Evolutionary conservation across 2,329 filamentous ascomycete genomes (phyloP).

Genomic region (Coccinonectria pachysandricola): DNA sequence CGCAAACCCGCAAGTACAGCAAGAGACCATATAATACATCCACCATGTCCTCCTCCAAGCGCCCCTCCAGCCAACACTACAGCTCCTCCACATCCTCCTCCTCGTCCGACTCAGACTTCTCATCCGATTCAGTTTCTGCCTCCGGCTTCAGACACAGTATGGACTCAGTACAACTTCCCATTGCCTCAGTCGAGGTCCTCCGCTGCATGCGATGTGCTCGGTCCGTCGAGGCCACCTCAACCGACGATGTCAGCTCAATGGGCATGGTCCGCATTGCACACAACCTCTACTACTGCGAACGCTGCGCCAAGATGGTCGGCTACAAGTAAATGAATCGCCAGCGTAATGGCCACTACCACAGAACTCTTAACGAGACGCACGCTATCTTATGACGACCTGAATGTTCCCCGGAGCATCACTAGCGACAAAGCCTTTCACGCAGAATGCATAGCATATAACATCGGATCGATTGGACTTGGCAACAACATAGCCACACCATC

Average conservation of each 20-base stretch:
- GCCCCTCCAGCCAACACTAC: conserved; percentile 12
- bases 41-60: conserved; percentile 9
- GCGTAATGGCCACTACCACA: too few relatives aligned
- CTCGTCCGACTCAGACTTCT: conserved; percentile 12
- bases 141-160: conserved; percentile 33
- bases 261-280: conserved; percentile 57
- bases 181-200: conserved; percentile 47
- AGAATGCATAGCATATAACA: too few relatives aligned
- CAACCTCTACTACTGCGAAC: conserved; percentile 56
- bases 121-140: conserved; percentile 24
- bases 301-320: conserved; percentile 53
- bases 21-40: conserved; percentile 12
- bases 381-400: too few relatives aligned
- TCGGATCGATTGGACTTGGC: too few relatives aligned
- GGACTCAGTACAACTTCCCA: conserved; percentile 34
- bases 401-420: too few relatives aligned
- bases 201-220: conserved; percentile 54
- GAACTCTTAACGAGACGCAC: too few relatives aligned
- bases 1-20: not conserved
- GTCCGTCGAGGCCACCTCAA: conserved; percentile 49
- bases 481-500: too few relatives aligned
- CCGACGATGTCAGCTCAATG: conserved; percentile 45
- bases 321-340: conserved; percentile 41
- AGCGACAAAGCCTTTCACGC: too few relatives aligned
- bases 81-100: conserved; percentile 15